Evolutionary conservation across 345 rosid genomes (phyloP).

Genomic region (Arabis alpina): DNA sequence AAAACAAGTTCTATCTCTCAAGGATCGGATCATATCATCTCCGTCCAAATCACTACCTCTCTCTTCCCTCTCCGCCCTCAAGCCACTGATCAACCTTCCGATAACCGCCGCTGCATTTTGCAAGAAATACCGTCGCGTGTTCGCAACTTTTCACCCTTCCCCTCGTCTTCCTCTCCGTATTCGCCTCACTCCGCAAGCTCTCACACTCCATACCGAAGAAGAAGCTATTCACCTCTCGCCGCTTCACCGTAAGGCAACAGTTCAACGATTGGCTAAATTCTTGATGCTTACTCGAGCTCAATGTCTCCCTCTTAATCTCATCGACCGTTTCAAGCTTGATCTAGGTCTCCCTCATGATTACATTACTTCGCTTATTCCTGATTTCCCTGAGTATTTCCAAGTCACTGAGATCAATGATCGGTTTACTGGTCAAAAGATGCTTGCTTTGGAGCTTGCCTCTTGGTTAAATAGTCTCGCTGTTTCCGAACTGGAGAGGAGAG

Average conservation of each 20-base stretch:
- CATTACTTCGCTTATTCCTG: slow-evolving; percentile 55
- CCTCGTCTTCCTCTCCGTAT: slow-evolving; percentile 69
- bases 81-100: slow-evolving; percentile 56
- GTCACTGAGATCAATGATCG: slow-evolving; percentile 48
- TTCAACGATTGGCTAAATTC: slow-evolving; percentile 60
- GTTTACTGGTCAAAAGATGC: slow-evolving; percentile 38
- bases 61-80: slow-evolving; percentile 64
- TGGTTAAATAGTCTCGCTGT: slow-evolving; percentile 58
- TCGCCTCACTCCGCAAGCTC: slow-evolving; percentile 60
- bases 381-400: slow-evolving; percentile 77
- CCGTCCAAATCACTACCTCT: slow-evolving; percentile 64
- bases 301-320: slow-evolving; percentile 56
- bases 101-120: slow-evolving; percentile 49
- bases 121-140: slow-evolving; percentile 55
- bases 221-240: slow-evolving; percentile 46
- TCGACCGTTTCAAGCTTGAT: slow-evolving; percentile 70
- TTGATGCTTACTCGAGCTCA: slow-evolving; percentile 61
- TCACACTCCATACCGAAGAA: slow-evolving; percentile 64
- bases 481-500: slow-evolving; percentile 72
- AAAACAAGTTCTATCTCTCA: slow-evolving; percentile 59
- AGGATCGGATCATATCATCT: slow-evolving; percentile 63
- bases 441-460: slow-evolving; percentile 57
- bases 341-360: slow-evolving; percentile 77
- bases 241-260: slow-evolving; percentile 41
- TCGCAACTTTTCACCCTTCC: slow-evolving; percentile 67